Conservation (phyloP, 345 rosid species). For the Syzygium jambos region DNA sequence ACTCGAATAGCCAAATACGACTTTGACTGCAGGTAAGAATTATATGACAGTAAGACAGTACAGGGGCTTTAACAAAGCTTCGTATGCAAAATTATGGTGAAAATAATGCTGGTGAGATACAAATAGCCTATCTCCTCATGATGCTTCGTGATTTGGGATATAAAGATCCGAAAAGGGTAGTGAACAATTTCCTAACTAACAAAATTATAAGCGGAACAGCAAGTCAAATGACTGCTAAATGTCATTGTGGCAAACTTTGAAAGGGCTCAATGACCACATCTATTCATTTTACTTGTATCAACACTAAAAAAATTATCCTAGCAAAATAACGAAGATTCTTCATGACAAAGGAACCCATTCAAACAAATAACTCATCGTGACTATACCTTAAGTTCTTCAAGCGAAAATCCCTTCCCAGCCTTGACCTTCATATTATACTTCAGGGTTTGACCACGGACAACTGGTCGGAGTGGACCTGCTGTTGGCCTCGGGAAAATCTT, state of each 20-base stretch:
- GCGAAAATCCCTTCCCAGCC: conserved; percentile 82
- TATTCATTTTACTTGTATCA: not conserved
- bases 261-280: not conserved
- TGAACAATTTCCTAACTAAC: not conserved
- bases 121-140: not conserved
- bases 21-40: not conserved
- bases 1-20: not conserved
- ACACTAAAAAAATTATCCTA: not conserved
- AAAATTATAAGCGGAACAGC: not conserved
- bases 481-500: conserved; percentile 84
- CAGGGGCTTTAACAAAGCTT: not conserved
- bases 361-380: not conserved
- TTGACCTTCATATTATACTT: conserved; percentile 86
- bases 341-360: not conserved
- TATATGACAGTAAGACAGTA: not conserved
- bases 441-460: conserved; percentile 80
- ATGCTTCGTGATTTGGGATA: not conserved
- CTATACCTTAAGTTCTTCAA: conserved; percentile 84
- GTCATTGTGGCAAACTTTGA: not conserved
- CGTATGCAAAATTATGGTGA: not conserved
- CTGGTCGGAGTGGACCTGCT: conserved; percentile 74
- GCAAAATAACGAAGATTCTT: not conserved
- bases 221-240: not conserved
- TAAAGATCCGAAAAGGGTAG: not conserved
- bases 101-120: not conserved